Evolutionary conservation across 2,329 filamentous ascomycete species (phyloP), one percentile per base, ranked within the genome.

Genomic region (Penicillium sp.): DNA sequence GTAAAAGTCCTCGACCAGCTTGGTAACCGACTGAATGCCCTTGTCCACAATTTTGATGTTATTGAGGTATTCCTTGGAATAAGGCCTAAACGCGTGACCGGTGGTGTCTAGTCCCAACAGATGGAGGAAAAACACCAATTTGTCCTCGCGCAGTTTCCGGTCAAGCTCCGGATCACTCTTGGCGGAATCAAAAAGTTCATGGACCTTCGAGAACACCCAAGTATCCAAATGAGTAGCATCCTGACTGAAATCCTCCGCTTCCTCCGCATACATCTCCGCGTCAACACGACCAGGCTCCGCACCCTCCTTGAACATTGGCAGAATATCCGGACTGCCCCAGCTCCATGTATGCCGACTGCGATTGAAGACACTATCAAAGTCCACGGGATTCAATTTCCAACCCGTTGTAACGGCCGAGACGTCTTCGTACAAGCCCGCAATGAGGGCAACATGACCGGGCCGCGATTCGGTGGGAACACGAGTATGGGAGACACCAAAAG

Each of bases 301-400:
- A n/a, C 95, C 95, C 60, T 93, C 86, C 74, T 96, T 89, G 75
- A 99, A 99, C 95, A 99, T 99, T 58, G 91, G 91, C 68, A 99
- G 80, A 72, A 99, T 99, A 78, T 99, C 95, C 1, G 95, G 95
- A 73, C 93, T 97, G 2, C 95, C 95, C 95, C 95, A 99, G 77
- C 93, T 97, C 95, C 95, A 99, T 8, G 96, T 99, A 79, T 99
- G 96, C 50, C 90, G 85, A 75, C 94, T 98, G 65, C 92, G 88
- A 76, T 99, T 99, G 85, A 99, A 99, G 12, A 99, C 93, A 73
- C 94, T 98, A 80, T 99, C 95, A 73, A 99, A 99, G 75, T 98
- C 91, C 73, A 99, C 95, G 0, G 95, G 95, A 75, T 99, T 99
- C 70, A 97, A 82, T 80, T 99, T 98, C 95, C 95, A 99, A 17